These are phyloP conservation scores for Earliella scabrosa DNA, from an alignment of 1,284 basidiomycete species.

Conservation along the genomic window DNA sequence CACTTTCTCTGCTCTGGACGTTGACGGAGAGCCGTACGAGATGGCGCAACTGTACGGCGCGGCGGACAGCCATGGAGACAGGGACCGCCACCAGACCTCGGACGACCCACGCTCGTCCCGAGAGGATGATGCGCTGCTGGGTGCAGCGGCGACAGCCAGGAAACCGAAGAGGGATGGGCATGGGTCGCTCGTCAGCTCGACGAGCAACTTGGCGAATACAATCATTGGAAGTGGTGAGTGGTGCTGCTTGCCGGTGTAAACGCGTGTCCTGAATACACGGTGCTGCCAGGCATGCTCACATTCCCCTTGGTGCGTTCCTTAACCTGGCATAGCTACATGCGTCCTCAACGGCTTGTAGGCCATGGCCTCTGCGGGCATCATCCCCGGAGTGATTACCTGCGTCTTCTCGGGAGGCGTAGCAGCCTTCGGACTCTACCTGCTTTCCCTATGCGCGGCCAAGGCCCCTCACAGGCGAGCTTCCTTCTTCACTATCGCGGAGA, in stretches of 20 bases:
- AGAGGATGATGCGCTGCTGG: constrained; percentile 56
- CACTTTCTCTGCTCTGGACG: constrained; percentile 17
- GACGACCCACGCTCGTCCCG: constrained; percentile 23
- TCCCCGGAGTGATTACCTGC: constrained; percentile 90
- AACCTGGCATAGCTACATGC: too few relatives aligned
- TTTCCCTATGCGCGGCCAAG: constrained; percentile 85
- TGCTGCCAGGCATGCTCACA: constrained; percentile 74
- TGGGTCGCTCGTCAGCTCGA: constrained; percentile 66
- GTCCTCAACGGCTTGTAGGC: too few relatives aligned
- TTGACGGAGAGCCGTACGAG: constrained; percentile 42
- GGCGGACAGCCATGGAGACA: constrained; percentile 30
- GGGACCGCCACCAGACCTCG: constrained; percentile 14
- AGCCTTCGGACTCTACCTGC: constrained; percentile 88
- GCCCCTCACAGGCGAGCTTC: constrained; percentile 79
- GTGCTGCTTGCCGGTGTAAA: not conserved
- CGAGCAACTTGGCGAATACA: constrained; percentile 84
- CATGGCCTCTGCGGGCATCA: constrained; percentile 83
- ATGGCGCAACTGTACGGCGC: constrained; percentile 71
- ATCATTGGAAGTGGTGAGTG: constrained; percentile 85
- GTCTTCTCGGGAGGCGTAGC: constrained; percentile 83
- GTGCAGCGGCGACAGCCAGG: constrained; percentile 40
- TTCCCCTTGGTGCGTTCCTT: constrained; percentile 68
- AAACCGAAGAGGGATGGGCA: constrained; percentile 56
- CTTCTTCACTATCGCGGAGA: constrained; percentile 85
- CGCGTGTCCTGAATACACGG: constrained; percentile 5